Percentiles rank a stretch among this genome's conserved stretches.
These are phyloP conservation scores for Ophiorrhiza pumila DNA, from an alignment of 257 asterid genomes.

Conservation along the genomic window DNA sequence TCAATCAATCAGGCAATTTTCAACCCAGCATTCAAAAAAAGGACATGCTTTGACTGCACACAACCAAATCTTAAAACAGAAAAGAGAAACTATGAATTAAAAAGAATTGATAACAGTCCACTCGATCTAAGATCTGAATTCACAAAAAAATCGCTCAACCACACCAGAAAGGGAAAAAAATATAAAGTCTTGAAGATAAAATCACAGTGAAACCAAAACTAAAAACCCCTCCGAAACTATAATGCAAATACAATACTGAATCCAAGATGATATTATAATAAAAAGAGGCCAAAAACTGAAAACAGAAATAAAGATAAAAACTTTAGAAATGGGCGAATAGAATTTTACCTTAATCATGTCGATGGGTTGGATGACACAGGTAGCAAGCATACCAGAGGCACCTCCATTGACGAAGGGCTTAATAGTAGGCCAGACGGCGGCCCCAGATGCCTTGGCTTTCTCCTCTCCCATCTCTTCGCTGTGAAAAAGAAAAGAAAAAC, in stretches of 20 bases:
- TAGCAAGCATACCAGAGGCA: constrained; percentile 93
- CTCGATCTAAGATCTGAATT: constrained; percentile 30
- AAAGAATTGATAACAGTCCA: constrained; percentile 14
- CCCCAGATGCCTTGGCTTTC: constrained; percentile 54
- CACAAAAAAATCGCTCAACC: constrained; percentile 11
- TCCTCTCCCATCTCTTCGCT: constrained; percentile 54
- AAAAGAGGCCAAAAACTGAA: background rate
- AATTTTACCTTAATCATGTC: constrained; percentile 99
- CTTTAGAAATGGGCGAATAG: background rate
- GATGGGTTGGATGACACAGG: constrained; percentile 92
- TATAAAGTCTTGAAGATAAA: background rate
- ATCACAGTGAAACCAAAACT: background rate
- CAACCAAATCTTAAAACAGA: background rate
- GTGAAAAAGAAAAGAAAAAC: background rate
- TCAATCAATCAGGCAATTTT: background rate
- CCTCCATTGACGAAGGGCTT: constrained; percentile 96
- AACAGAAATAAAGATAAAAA: background rate
- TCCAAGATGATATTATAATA: constrained; percentile 30
- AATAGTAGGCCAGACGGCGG: constrained; percentile 78
- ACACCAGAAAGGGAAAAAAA: background rate
- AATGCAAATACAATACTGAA: constrained; percentile 5
- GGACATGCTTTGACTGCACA: background rate
- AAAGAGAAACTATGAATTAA: background rate
- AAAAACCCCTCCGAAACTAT: background rate
- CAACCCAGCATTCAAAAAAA: background rate